Base-by-base conservation (phyloP, 1,139 yeast genomes). In the Blastobotrys aristatus region DNA sequence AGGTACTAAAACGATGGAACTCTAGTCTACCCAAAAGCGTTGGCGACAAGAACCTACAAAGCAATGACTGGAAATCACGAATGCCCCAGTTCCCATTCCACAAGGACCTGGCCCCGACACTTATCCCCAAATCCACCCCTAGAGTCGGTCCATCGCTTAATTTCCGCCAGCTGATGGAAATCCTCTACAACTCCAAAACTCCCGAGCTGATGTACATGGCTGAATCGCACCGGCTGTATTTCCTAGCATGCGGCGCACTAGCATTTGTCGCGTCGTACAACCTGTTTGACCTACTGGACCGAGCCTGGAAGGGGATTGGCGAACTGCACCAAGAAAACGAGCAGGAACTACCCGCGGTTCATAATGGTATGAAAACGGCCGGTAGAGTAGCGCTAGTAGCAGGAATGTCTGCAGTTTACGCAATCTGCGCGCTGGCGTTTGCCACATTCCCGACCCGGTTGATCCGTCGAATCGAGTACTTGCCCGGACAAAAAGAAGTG, bases 181-280 rank as follows among this genome's bases (percentile, higher is more conserved):
- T 78, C n/a, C 68, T 87, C 50, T 71, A 76, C 51, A 68, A 70
- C 43, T 79, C 80, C 56, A 68, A 67, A 7, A 73, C 75, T 45
- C 94, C 94, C 1, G 95, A 85, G 62, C 71, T 87, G 50, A 74
- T 87, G 44, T 87, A 87, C 65, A 90, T 84, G 69, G 80, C 89
- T 29, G 95, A 87, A 65, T 86, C 94, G 0, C 95, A 87, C 61
- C 71, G 85, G 50, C 70, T 85, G 26, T 87, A 85, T 63, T 85
- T 86, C 62, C 68, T 84, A 21, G 76, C 80, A 33, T 79, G 87
- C 61, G 78, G 82, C 54, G 80, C 87, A 34, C 73, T 83, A 59
- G 86, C 89, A 0, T 69, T 84, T 33, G 80, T 84, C 57, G 73
- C 84, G 3, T 72, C 83, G 11, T 87, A 86, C 63, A 86, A 84